Percentiles rank a stretch among this genome's conserved stretches.
Conservation (phyloP, 176 grass and related monocot genomes). For the Themeda triandra region DNA sequence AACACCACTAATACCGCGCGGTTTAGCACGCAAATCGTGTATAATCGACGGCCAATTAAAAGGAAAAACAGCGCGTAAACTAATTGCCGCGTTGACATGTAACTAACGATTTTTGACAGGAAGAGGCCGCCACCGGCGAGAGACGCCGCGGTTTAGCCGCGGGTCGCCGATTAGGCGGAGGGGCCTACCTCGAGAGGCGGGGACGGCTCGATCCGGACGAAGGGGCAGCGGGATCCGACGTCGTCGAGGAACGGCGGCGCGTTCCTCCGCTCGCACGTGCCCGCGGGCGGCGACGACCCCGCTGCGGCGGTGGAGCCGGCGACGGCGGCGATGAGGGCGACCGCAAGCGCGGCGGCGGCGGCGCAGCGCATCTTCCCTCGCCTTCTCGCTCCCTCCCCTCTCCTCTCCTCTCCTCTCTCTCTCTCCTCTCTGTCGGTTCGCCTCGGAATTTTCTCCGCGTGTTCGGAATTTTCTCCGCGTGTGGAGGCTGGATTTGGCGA, state of each 20-base stretch:
- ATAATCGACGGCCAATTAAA: neutral
- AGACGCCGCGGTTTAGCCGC: neutral
- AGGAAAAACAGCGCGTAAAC: neutral
- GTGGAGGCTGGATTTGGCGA: slow-evolving; percentile 12
- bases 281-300: neutral
- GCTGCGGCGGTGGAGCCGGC: neutral
- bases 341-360: slow-evolving; percentile 19
- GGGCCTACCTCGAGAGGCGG: slow-evolving; percentile 48
- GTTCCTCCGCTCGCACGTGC: slow-evolving; percentile 24
- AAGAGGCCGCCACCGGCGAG: neutral
- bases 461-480: slow-evolving; percentile 26
- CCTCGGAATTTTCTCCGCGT: slow-evolving; percentile 27
- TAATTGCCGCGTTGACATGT: neutral
- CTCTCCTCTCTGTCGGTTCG: neutral
- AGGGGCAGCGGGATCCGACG: slow-evolving; percentile 45
- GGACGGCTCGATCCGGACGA: slow-evolving; percentile 39
- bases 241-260: slow-evolving; percentile 44
- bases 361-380: slow-evolving; percentile 20
- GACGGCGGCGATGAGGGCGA: slow-evolving; percentile 7
- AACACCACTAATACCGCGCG: neutral
- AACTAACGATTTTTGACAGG: neutral
- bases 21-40: neutral
- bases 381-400: neutral
- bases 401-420: neutral
- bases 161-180: neutral